Conservation (phyloP, 2,329 filamentous ascomycete species). For the Microthyrium microscopicum region DNA sequence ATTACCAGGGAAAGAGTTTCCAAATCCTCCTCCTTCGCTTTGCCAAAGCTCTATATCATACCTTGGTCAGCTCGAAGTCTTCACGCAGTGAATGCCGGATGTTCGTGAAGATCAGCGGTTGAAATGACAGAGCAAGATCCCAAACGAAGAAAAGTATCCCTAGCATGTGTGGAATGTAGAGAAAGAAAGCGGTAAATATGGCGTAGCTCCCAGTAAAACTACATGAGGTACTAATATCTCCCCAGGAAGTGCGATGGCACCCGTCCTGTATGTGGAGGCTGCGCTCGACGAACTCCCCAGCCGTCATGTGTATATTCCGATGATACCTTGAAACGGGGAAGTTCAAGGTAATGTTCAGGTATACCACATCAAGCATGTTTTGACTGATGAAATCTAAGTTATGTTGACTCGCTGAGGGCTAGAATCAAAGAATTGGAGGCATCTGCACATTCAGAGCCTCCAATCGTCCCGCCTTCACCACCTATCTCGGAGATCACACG, state of each 20-base stretch:
- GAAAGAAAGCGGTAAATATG: conserved; percentile 2
- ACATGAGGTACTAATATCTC: not conserved
- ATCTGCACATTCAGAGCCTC: not conserved
- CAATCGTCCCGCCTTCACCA: not conserved
- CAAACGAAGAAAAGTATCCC: conserved; percentile 1
- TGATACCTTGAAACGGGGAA: conserved; percentile 3
- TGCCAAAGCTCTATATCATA: too few species aligned
- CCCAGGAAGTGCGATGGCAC: conserved; percentile 2
- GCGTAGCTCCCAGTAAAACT: not conserved
- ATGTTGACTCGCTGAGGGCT: conserved; percentile 1
- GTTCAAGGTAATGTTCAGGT: conserved; percentile 1
- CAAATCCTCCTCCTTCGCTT: too few species aligned
- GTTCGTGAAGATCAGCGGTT: too few species aligned
- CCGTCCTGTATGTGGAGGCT: not conserved
- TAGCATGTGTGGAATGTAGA: conserved; percentile 4
- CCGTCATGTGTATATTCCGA: not conserved
- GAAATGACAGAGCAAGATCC: too few species aligned
- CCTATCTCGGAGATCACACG: not conserved
- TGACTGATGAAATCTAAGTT: not conserved
- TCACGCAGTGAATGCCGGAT: too few species aligned
- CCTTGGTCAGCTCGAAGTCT: too few species aligned
- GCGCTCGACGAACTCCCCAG: not conserved
- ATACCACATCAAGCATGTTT: not conserved
- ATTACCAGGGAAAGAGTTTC: too few species aligned
- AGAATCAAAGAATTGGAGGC: conserved; percentile 3